Evolutionary conservation across 2,329 filamentous ascomycete species (phyloP).

Genomic region (Davidsoniella virescens): DNA sequence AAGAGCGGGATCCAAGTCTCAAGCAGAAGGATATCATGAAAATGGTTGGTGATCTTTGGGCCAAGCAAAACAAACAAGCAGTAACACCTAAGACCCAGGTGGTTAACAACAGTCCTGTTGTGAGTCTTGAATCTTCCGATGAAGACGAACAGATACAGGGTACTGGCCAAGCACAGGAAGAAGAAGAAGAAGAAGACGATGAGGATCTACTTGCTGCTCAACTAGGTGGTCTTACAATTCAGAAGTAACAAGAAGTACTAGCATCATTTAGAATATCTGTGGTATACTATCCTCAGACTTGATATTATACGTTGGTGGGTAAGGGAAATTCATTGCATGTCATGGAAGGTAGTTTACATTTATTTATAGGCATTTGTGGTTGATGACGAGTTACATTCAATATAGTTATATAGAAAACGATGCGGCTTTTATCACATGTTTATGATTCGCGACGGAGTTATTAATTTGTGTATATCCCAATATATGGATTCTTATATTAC

Average conservation of each 20-base stretch:
- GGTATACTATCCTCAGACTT: too few species aligned
- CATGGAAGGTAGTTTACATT: neutral
- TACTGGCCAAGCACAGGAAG: conserved; percentile 13
- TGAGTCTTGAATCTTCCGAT: conserved; percentile 14
- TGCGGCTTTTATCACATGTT: too few species aligned
- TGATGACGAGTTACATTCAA: neutral
- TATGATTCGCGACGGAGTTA: too few species aligned
- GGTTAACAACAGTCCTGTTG: neutral
- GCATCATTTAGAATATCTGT: too few species aligned
- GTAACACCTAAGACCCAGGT: neutral
- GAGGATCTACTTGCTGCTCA: conserved; percentile 7
- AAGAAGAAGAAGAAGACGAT: conserved; percentile 12
- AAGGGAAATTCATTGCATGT: neutral
- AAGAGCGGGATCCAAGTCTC: conserved; percentile 36
- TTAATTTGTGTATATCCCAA: too few species aligned
- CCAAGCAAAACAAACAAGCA: conserved; percentile 30
- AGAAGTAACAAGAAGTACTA: too few species aligned
- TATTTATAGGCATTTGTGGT: neutral
- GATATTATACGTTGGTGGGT: neutral
- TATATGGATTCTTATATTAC: neutral
- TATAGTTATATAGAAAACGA: too few species aligned
- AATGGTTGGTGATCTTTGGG: conserved; percentile 47
- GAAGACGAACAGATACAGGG: neutral
- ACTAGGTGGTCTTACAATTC: conserved; percentile 4
- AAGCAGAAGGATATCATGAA: conserved; percentile 55